Conservation (phyloP, 225 moss, liverwort and hornwort genomes). For the Polytrichum formosum region DNA sequence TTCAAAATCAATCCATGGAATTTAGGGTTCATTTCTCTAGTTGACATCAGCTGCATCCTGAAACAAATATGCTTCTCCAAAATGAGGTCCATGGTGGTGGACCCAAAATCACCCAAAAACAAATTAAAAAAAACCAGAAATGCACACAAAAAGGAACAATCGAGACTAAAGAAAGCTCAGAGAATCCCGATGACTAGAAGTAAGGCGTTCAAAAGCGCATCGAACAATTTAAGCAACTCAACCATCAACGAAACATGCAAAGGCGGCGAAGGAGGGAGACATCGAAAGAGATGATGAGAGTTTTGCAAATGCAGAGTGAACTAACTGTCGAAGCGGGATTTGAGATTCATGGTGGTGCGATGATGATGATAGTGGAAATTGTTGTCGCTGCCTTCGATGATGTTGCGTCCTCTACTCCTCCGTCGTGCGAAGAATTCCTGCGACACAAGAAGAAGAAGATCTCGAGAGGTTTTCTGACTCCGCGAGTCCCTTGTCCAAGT, state of each 20-base stretch:
- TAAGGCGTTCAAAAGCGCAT: slow-evolving; percentile 1
- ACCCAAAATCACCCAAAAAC: slow-evolving; percentile 1
- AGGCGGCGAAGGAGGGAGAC: not conserved
- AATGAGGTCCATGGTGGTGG: slow-evolving; percentile 1
- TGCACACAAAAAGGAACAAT: no score
- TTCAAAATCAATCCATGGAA: no score
- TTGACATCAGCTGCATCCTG: no score
- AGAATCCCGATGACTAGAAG: no score
- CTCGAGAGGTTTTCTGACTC: slow-evolving; percentile 6
- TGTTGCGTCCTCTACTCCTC: not conserved
- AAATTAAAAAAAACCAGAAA: not conserved
- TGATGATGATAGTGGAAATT: not conserved
- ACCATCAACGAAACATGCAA: no score
- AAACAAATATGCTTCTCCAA: no score
- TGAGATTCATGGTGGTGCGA: slow-evolving; percentile 33
- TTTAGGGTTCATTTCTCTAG: no score
- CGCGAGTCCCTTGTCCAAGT: not conserved
- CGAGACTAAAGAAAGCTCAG: no score
- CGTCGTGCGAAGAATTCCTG: no score
- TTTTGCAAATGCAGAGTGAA: not conserved
- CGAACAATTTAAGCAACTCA: not conserved
- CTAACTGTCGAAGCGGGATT: slow-evolving; percentile 53
- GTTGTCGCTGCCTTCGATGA: not conserved
- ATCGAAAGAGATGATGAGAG: not conserved
- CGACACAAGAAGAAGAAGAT: slow-evolving; percentile 4